Evolutionary conservation across 2,329 filamentous ascomycete genomes (phyloP).

Genomic region (Ophiostoma sp.): DNA sequence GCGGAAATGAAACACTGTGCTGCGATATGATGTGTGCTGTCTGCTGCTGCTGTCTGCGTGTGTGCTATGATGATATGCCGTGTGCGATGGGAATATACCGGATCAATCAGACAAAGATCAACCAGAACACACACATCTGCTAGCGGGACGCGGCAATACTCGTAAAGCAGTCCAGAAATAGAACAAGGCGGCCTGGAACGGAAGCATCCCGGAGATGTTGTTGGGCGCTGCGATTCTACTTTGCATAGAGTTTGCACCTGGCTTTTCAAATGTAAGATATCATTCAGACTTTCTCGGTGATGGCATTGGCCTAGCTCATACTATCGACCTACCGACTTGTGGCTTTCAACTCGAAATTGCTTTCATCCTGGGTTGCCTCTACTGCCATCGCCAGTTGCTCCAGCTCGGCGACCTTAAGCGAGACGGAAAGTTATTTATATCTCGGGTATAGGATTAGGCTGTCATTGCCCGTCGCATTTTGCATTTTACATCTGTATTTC

Average conservation of each 20-base stretch:
- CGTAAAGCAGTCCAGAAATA: background rate
- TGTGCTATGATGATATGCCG: background rate
- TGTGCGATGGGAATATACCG: background rate
- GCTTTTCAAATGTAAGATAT: no score
- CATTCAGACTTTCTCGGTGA: background rate
- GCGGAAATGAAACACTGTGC: background rate
- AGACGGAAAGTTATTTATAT: conserved; percentile 6
- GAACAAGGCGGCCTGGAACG: background rate
- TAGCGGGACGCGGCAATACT: conserved; percentile 4
- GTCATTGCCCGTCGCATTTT: background rate
- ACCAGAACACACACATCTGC: background rate
- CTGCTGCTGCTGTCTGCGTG: no score
- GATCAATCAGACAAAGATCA: conserved; percentile 8
- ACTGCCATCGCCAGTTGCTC: background rate
- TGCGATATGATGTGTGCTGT: background rate
- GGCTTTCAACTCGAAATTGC: background rate
- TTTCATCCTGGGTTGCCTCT: no score
- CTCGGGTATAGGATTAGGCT: background rate
- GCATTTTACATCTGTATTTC: background rate
- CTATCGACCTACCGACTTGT: background rate
- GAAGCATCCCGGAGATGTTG: background rate
- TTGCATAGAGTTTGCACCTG: no score
- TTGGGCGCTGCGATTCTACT: background rate
- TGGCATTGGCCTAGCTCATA: background rate
- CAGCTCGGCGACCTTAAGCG: background rate